phyloP scores from a whole-genome alignment of 2,329 filamentous ascomycete genomes.

The Monosporascus ibericus region DNA sequence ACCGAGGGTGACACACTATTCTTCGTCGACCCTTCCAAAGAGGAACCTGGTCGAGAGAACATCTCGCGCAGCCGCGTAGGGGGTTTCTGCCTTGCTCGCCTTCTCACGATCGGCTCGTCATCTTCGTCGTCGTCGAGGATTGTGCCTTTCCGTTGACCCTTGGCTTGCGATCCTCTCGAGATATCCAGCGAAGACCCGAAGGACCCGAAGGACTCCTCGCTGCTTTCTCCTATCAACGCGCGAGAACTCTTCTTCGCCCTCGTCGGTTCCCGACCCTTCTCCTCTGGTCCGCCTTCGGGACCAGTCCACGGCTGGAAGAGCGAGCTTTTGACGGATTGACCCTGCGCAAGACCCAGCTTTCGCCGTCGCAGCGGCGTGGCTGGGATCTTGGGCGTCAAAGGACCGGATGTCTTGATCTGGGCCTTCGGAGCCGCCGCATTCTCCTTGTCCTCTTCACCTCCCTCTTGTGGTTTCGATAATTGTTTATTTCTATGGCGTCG shows the following conservation, averaged over 20 bases:
- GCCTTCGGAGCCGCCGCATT: neutral
- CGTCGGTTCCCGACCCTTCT: conserved; percentile 1
- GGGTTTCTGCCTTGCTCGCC: neutral
- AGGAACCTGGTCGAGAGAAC: neutral
- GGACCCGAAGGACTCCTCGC: conserved; percentile 2
- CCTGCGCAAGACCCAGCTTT: conserved; percentile 18
- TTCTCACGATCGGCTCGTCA: neutral
- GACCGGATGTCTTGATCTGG: neutral
- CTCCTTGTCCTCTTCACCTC: neutral
- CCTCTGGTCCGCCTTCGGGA: neutral
- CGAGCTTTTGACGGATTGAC: conserved; percentile 17
- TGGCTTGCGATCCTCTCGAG: neutral
- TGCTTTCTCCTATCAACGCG: conserved; percentile 4
- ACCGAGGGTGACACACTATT: neutral
- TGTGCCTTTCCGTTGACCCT: conserved; percentile 1
- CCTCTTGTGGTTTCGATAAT: neutral
- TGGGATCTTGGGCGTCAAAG: conserved; percentile 5
- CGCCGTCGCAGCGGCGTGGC: conserved; percentile 22
- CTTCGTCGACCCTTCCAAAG: neutral
- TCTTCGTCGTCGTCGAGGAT: conserved; percentile 2
- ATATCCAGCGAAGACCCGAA: neutral
- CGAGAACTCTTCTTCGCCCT: conserved; percentile 5
- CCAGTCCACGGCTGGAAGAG: conserved; percentile 21
- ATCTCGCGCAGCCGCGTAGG: neutral
- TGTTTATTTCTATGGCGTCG: conserved; percentile 13